phyloP scores from a whole-genome alignment of 2,329 filamentous ascomycete genomes.

The Cercospora sesami region DNA sequence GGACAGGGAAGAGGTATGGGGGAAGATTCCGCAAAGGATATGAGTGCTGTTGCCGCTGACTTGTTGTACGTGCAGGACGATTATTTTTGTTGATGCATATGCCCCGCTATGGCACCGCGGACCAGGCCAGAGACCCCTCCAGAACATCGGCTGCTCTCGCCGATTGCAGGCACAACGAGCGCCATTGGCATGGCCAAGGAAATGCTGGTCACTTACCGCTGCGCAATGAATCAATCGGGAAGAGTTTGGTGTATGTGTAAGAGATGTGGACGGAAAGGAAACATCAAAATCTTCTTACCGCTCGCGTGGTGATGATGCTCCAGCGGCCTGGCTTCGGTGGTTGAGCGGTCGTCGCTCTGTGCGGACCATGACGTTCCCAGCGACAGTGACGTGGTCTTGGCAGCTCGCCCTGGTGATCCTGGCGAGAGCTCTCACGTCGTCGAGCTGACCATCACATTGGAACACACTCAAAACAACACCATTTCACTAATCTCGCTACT shows the following conservation, averaged over 20 bases:
- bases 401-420: neutral
- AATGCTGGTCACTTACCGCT: neutral
- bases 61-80: neutral
- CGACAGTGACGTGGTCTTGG: conserved; percentile 8
- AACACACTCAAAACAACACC: conserved; percentile 7
- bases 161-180: neutral
- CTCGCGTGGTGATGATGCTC: conserved; percentile 2
- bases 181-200: conserved; percentile 1
- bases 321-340: conserved; percentile 8
- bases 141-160: neutral
- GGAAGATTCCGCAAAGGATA: neutral
- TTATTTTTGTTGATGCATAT: conserved; percentile 8
- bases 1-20: neutral
- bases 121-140: neutral
- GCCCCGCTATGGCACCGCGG: conserved; percentile 4
- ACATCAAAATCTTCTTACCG: conserved; percentile 7
- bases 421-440: conserved; percentile 12
- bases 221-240: neutral
- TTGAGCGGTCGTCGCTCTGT: neutral
- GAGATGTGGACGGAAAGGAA: neutral
- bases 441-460: conserved; percentile 3
- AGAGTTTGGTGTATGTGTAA: neutral
- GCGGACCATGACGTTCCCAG: neutral
- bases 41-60: neutral
- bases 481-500: neutral